Evolutionary conservation across 129 eudicot species (phyloP), one percentile per base, ranked within the genome.

Genomic region (Pittosporum tobira): DNA sequence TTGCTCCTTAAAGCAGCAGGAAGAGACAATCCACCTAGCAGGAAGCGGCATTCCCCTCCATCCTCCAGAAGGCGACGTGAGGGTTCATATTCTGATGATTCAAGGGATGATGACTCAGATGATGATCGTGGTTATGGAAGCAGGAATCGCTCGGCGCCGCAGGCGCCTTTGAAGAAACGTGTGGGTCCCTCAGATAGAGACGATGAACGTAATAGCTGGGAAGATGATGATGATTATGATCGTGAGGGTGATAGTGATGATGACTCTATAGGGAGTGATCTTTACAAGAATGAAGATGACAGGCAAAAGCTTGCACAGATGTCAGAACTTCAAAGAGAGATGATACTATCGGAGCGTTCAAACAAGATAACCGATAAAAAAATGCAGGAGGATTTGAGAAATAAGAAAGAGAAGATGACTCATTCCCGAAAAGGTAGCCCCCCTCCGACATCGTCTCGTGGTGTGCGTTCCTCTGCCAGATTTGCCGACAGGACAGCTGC

Each of bases 1-100:
- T 73, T 90, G 87, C 98, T 90, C 61, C 89, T 90, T 59, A 89
- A 73, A 75, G 81, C 79, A 57, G 84, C 85, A 57, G 94, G 95
- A 61, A 67, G 78, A 75, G 80, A 71, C 19, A 79, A 44, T 14
- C 23, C 43, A 55, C 31, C 60, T 56, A 27, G 83, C 57, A 80
- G 75, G 54, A 78, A 79, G 66, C 80, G 84, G 18, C 84, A 77
- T 62, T 80, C 98, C 13, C 79, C 84, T 58, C 91, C 91, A 14
- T 65, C 95, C 45, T 75, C 93, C 12, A 78, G 87, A 62, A 82
- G 94, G 48, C 81, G 73, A 52, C 80, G 66, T 5, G 80, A 62
- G 58, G 81, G 71, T 51, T 78, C 95, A 3, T 83, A 82, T 65
- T 80, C 94, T 25, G 89, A 90, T 74, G 96, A 88, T 68, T 84